Percentiles rank a stretch among this genome's conserved stretches.
phyloP scores from a whole-genome alignment of 768 basidiomycete species.

The Exidia glandulosa region DNA sequence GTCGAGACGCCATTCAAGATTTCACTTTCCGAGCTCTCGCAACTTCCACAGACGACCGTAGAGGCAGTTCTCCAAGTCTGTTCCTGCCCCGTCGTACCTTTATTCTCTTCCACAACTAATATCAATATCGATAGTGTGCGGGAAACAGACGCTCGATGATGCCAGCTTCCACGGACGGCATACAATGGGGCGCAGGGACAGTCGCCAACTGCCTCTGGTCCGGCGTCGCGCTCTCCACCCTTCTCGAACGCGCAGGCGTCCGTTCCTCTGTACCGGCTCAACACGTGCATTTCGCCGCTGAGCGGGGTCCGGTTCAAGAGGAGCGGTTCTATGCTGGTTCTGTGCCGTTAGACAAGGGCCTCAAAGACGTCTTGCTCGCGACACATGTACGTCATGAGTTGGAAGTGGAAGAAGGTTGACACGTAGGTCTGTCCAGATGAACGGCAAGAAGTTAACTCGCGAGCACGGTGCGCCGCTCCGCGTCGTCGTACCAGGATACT shows the following conservation, averaged over 20 bases:
- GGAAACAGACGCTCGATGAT: slow-evolving; percentile 50
- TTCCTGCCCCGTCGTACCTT: background rate
- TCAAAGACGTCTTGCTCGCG: slow-evolving; percentile 47
- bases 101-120: background rate
- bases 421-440: slow-evolving; percentile 39
- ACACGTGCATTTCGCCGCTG: slow-evolving; percentile 53
- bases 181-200: slow-evolving; percentile 61
- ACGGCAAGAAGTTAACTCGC: slow-evolving; percentile 42
- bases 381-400: slow-evolving; percentile 34
- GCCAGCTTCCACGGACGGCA: slow-evolving; percentile 36
- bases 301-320: slow-evolving; percentile 49
- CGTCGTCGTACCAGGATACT: slow-evolving; percentile 54
- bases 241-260: slow-evolving; percentile 38
- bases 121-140: slow-evolving; percentile 33
- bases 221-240: slow-evolving; percentile 45
- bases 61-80: slow-evolving; percentile 48
- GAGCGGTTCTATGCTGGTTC: slow-evolving; percentile 55
- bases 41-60: slow-evolving; percentile 19
- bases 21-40: slow-evolving; percentile 14
- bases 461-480: slow-evolving; percentile 59
- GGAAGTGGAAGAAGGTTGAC: background rate
- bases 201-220: slow-evolving; percentile 60
- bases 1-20: slow-evolving; percentile 11
- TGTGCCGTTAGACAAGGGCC: slow-evolving; percentile 41
- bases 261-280: slow-evolving; percentile 12